These are phyloP conservation scores for Ophiosphaerella herpotricha DNA, from an alignment of 2,329 filamentous ascomycete species.

Conservation along the genomic window DNA sequence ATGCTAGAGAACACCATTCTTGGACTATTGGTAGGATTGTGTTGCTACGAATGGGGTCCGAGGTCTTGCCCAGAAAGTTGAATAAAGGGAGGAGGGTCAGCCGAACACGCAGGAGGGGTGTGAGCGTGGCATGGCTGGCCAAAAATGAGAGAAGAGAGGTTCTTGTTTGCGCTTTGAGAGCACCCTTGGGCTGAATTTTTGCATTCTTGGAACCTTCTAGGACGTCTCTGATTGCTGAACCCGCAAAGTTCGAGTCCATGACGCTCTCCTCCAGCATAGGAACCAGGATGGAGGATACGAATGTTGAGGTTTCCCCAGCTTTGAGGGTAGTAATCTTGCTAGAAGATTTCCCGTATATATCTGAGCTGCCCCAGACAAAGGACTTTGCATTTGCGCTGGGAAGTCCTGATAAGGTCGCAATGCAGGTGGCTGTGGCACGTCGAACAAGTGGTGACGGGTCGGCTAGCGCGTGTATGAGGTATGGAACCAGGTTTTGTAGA, in stretches of 20 bases:
- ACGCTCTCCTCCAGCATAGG: constrained; percentile 84
- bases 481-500: constrained; percentile 82
- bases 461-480: constrained; percentile 72
- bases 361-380: constrained; percentile 27
- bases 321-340: constrained; percentile 65
- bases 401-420: constrained; percentile 44
- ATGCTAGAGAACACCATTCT: constrained; percentile 66
- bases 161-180: constrained; percentile 65
- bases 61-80: constrained; percentile 72
- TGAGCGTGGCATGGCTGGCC: constrained; percentile 70
- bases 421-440: constrained; percentile 71
- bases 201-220: constrained; percentile 60
- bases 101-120: constrained; percentile 72
- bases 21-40: constrained; percentile 76
- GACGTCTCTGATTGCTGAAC: constrained; percentile 63
- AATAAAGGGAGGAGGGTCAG: constrained; percentile 71
- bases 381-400: constrained; percentile 14
- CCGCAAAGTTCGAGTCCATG: constrained; percentile 74
- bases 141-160: constrained; percentile 72
- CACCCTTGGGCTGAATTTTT: constrained; percentile 25
- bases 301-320: constrained; percentile 53
- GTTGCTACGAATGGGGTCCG: constrained; percentile 73
- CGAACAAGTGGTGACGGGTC: constrained; percentile 79
- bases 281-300: constrained; percentile 70
- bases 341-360: constrained; percentile 64